These are phyloP conservation scores for Botrytis sinoallii DNA, from an alignment of 2,329 filamentous ascomycete species.

Conservation along the genomic window DNA sequence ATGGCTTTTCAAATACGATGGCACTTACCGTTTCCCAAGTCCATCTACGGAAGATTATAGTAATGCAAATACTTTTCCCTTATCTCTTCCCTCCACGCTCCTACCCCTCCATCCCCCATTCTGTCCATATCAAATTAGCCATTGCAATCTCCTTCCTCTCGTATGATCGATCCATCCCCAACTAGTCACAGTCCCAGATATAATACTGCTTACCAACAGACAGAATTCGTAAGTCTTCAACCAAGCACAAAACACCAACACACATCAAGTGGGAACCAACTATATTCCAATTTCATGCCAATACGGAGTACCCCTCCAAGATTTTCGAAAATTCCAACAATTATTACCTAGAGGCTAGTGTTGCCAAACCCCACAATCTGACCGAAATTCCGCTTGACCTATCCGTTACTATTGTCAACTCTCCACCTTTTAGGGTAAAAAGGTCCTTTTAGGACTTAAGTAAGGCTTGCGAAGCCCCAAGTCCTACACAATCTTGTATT, in stretches of 20 bases:
- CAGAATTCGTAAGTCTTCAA: neutral
- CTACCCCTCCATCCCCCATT: neutral
- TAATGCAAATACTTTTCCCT: neutral
- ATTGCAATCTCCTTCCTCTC: neutral
- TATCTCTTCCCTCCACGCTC: neutral
- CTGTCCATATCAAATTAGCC: neutral
- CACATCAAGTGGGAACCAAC: neutral
- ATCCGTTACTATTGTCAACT: neutral
- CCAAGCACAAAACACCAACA: neutral
- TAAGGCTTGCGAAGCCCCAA: neutral
- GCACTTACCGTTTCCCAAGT: neutral
- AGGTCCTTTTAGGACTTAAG: neutral
- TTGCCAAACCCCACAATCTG: conserved; percentile 13
- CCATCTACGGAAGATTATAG: neutral
- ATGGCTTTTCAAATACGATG: neutral
- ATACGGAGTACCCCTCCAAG: conserved; percentile 9
- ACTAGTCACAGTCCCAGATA: neutral
- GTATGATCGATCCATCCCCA: neutral
- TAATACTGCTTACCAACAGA: neutral
- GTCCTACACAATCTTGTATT: neutral
- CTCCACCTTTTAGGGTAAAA: neutral
- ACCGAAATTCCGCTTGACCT: conserved; percentile 6
- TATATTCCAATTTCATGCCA: neutral
- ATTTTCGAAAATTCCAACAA: conserved; percentile 8
- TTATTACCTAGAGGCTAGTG: neutral